Conservation (phyloP, 768 basidiomycete genomes). For the Mycena olivaceomarginata region DNA sequence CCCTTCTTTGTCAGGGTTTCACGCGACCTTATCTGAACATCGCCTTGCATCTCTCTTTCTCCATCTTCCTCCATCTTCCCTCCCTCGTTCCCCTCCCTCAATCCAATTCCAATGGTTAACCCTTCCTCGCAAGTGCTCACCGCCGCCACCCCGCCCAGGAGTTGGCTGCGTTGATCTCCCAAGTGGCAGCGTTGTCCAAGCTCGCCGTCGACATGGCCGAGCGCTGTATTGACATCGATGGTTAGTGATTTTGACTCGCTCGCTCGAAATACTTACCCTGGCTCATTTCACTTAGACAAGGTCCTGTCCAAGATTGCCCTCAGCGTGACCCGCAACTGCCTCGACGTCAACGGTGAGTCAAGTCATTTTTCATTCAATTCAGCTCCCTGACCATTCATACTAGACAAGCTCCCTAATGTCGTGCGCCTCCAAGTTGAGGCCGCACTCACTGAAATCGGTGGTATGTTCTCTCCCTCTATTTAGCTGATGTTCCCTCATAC, state of each 20-base stretch:
- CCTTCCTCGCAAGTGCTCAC: background rate
- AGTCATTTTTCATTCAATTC: background rate
- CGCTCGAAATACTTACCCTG: too few species aligned
- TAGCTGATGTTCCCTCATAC: too few species aligned
- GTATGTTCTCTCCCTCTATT: background rate
- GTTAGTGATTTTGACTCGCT: too few species aligned
- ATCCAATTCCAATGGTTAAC: background rate
- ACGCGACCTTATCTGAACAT: too few species aligned
- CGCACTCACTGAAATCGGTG: background rate
- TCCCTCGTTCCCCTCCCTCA: too few species aligned
- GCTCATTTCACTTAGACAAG: too few species aligned
- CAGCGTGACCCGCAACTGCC: too few species aligned
- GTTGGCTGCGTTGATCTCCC: constrained; percentile 18
- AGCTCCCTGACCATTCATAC: background rate
- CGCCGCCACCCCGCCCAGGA: constrained; percentile 9
- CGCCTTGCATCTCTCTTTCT: background rate
- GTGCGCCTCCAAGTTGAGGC: background rate
- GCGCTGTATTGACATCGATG: background rate
- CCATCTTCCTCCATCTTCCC: background rate
- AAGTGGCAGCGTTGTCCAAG: constrained; percentile 1
- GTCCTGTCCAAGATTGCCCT: too few species aligned
- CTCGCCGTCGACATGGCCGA: constrained; percentile 8
- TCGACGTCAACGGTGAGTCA: background rate
- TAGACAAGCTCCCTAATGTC: constrained; percentile 3
- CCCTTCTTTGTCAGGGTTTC: too few species aligned